A percentile compares a stretch with the other conserved stretches of the same genome.
These are phyloP conservation scores for Coemansia asiatica DNA, from an alignment of 192 early-diverging fungal species.

Conservation along the genomic window DNA sequence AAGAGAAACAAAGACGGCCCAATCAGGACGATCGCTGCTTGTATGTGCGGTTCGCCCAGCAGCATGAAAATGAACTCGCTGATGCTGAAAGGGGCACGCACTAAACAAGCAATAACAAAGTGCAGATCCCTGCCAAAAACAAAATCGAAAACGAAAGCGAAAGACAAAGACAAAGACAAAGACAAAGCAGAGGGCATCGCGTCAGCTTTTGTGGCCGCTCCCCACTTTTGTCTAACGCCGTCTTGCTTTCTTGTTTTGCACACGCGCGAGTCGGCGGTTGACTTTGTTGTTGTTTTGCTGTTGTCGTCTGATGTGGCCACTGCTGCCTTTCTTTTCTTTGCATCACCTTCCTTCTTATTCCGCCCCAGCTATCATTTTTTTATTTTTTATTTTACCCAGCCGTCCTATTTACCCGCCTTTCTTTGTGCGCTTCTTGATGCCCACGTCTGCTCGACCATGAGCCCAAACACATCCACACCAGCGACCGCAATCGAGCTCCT, in stretches of 20 bases:
- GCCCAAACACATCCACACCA: conserved; percentile 11
- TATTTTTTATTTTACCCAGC: neutral
- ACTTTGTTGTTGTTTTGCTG: neutral
- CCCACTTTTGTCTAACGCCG: conserved; percentile 19
- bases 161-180: too few relatives aligned
- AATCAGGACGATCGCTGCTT: neutral
- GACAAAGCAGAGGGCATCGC: neutral
- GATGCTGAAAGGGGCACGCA: too few relatives aligned
- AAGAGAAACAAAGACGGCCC: neutral
- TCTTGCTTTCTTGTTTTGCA: conserved; percentile 4
- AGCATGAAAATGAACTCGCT: too few relatives aligned
- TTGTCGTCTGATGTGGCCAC: neutral
- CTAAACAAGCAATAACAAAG: too few relatives aligned
- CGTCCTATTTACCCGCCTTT: neutral
- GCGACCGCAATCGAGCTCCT: neutral
- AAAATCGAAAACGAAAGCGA: too few relatives aligned
- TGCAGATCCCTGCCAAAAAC: too few relatives aligned
- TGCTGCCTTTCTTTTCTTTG: conserved; percentile 5
- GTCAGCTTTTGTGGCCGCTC: neutral
- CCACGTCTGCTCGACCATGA: conserved; percentile 14
- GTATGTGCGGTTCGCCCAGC: neutral
- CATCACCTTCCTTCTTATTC: neutral
- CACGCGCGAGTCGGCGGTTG: neutral
- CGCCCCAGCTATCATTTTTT: neutral
- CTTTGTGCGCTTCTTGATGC: conserved; percentile 21